Conservation (phyloP, 306 rosid genomes). For the Vigna hirtella region DNA sequence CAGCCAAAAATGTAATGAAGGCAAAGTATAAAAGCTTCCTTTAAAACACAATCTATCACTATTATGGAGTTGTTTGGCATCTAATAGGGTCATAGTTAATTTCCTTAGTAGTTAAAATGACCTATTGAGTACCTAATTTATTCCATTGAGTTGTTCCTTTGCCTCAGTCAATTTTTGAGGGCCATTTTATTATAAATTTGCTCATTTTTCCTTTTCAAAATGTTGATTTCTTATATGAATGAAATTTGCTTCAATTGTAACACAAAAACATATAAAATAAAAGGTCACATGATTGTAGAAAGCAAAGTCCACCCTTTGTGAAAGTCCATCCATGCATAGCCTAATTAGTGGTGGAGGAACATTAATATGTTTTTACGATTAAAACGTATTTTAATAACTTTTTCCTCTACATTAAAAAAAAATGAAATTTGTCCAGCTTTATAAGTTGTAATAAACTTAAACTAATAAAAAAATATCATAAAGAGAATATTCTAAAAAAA, state of each 20-base stretch:
- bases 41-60: neutral
- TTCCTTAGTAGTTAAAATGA: neutral
- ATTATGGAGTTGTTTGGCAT: neutral
- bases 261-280: neutral
- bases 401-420: no score
- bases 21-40: neutral
- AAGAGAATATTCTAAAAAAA: no score
- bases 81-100: constrained; percentile 14
- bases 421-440: no score
- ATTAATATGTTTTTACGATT: no score
- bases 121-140: neutral
- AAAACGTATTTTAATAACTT: no score
- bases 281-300: neutral
- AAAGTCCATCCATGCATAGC: constrained; percentile 11
- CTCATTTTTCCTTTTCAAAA: neutral
- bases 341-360: neutral
- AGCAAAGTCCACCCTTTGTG: neutral
- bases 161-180: no score
- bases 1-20: no score
- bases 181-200: neutral
- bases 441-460: no score
- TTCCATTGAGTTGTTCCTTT: neutral
- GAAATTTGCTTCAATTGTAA: neutral
- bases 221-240: constrained; percentile 12
- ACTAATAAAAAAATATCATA: no score